Percentiles rank a stretch among this genome's conserved stretches.
These are phyloP conservation scores for Sporobolomyces pararoseus DNA, from an alignment of 768 basidiomycete species.

Conservation along the genomic window DNA sequence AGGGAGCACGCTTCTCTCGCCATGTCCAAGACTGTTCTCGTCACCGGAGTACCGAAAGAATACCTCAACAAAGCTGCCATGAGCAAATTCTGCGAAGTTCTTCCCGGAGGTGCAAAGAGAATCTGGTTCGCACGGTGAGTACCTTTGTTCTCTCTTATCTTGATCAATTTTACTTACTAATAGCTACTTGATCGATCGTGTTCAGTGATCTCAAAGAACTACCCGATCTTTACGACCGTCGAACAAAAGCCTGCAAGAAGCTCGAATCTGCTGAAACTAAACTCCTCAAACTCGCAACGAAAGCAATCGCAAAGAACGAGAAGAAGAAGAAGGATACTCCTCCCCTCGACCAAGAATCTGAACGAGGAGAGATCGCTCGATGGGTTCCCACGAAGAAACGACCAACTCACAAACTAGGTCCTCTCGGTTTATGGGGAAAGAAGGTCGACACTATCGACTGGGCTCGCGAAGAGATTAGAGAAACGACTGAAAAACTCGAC, in stretches of 20 bases:
- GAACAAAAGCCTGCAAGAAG: constrained; percentile 66
- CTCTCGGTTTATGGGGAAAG: constrained; percentile 65
- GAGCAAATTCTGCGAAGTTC: constrained; percentile 52
- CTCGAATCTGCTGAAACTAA: constrained; percentile 81
- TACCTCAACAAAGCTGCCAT: constrained; percentile 69
- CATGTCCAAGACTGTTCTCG: constrained; percentile 82
- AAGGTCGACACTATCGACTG: constrained; percentile 93
- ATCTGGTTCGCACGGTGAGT: constrained; percentile 85
- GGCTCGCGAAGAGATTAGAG: constrained; percentile 60
- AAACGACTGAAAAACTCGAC: constrained; percentile 54
- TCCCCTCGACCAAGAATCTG: constrained; percentile 36
- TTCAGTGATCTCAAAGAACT: constrained; percentile 75
- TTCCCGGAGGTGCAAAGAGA: constrained; percentile 84
- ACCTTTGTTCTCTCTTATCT: background rate
- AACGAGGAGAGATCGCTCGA: constrained; percentile 54
- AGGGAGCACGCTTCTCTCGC: constrained; percentile 68
- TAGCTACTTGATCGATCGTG: no score
- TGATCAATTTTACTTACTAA: no score
- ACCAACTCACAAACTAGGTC: constrained; percentile 63
- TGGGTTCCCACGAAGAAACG: constrained; percentile 69
- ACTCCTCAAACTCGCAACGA: constrained; percentile 69
- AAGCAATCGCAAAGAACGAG: constrained; percentile 56
- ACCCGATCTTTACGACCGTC: constrained; percentile 74
- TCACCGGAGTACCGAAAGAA: constrained; percentile 78
- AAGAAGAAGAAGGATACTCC: constrained; percentile 45